A percentile compares a stretch with the other conserved stretches of the same genome.
Conservation (phyloP, 2,329 filamentous ascomycete species). For the Trichoderma koningiopsis region DNA sequence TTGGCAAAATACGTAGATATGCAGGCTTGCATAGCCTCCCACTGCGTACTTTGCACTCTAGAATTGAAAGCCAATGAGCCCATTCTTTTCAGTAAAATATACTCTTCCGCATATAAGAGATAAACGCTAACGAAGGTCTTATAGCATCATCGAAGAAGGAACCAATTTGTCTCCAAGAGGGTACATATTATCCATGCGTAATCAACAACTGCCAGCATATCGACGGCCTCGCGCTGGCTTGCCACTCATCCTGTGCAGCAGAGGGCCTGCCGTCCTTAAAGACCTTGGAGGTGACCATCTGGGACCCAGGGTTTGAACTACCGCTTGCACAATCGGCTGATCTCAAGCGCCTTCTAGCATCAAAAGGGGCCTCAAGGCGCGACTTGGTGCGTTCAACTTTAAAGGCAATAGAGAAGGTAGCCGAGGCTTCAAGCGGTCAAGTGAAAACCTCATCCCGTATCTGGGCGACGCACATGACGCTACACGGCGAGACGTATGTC, state of each 20-base stretch:
- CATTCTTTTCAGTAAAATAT: not conserved
- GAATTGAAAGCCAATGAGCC: not conserved
- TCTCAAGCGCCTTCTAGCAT: not conserved
- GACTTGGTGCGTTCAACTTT: not conserved
- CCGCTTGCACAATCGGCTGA: not conserved
- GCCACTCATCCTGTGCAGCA: not conserved
- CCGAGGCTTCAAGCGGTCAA: not conserved
- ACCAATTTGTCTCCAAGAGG: not conserved
- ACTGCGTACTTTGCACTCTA: not conserved
- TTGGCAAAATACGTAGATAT: not conserved
- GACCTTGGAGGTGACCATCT: not conserved
- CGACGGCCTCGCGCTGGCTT: not conserved
- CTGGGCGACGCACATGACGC: not conserved
- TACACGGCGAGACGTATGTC: not conserved
- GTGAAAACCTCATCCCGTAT: not conserved
- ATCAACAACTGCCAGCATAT: not conserved
- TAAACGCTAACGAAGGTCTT: not conserved
- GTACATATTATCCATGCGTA: not conserved
- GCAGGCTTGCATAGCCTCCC: not conserved
- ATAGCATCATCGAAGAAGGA: not conserved
- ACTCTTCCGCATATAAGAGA: not conserved
- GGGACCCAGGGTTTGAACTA: not conserved
- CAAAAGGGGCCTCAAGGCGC: not conserved
- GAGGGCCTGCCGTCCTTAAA: not conserved
- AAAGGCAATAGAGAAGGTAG: not conserved